phyloP scores from a whole-genome alignment of 768 basidiomycete species.

The Pleurotus giganteus region DNA sequence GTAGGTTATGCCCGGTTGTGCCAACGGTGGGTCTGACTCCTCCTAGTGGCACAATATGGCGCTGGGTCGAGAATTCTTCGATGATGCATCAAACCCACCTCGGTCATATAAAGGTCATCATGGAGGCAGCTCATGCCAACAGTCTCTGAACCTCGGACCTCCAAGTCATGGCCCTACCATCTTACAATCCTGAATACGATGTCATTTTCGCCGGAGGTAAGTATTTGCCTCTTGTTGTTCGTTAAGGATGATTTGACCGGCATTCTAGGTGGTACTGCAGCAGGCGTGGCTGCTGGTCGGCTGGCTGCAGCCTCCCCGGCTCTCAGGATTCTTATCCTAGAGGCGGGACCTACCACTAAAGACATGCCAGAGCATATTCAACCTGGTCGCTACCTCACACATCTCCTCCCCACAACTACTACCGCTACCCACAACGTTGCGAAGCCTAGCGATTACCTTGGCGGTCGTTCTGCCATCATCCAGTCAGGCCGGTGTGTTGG shows the following conservation, averaged over 20 bases:
- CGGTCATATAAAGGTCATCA: not conserved
- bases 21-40: not conserved
- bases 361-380: constrained; percentile 18
- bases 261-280: constrained; percentile 22
- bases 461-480: constrained; percentile 15
- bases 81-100: constrained; percentile 1
- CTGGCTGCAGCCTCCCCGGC: constrained; percentile 22
- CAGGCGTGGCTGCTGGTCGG: constrained; percentile 25
- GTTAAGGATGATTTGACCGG: not conserved
- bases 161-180: not conserved
- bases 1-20: not conserved
- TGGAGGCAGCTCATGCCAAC: not conserved
- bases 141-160: not conserved
- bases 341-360: constrained; percentile 20
- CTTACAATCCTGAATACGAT: constrained; percentile 3
- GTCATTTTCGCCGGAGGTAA: constrained; percentile 7
- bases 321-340: constrained; percentile 25
- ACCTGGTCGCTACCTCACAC: constrained; percentile 16
- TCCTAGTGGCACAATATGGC: not conserved
- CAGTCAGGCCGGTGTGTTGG: constrained; percentile 21
- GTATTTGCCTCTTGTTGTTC: not conserved
- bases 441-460: constrained; percentile 14
- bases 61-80: not conserved
- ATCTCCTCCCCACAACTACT: constrained; percentile 17
- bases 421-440: constrained; percentile 14